Base-by-base conservation (phyloP, 2,329 filamentous ascomycete species). In the Penicillium freii region DNA sequence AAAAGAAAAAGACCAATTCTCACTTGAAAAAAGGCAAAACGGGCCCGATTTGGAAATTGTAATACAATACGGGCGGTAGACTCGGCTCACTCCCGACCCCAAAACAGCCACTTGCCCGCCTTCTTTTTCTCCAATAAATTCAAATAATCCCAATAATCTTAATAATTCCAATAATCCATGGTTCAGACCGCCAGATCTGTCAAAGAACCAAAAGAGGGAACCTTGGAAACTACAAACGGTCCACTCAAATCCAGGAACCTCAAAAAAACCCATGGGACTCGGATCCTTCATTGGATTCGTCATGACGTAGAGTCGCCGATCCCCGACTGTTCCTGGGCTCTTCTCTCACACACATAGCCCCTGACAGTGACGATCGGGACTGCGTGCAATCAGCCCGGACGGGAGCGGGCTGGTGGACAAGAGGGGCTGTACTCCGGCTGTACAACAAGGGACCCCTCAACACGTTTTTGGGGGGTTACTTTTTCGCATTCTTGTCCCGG, bases 281-380 rank as follows among this genome's bases (percentile, higher is more conserved):
- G 4, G n/a, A 25, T 36, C 21, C 17, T 29, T 38, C 23, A 38
- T 34, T 9, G 33, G 31, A 39, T 54, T 49, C 38, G 23, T 53
- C 39, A 44, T 55, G 51, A 55, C 38, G 51, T 48, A 54, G 7
- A 19, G 34, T 44, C 15, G 48, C 48, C 48, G 48, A 56, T 56
- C 54, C 7, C 21, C 10, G 27, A 31, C 45, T 45, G 54, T 47
- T 42, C 49, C 42, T 56, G 53, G 29, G 21, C 33, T 17, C 9
- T 36, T 36, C 27, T 23, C 17, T 25, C 5, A 34, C 15, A n/a
- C 27, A 3, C 44, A 44, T 21, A 54, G 27, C 58, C 57, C 62
- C 57, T 63, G 60, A 56, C 52, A 58, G 45, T 58, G 64, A 59
- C 56, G 64, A 65, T 66, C 62, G 50, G 54, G 46, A 50, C 54